phyloP scores from a whole-genome alignment of 208 protist species.

The Acanthamoeba divionensis region DNA sequence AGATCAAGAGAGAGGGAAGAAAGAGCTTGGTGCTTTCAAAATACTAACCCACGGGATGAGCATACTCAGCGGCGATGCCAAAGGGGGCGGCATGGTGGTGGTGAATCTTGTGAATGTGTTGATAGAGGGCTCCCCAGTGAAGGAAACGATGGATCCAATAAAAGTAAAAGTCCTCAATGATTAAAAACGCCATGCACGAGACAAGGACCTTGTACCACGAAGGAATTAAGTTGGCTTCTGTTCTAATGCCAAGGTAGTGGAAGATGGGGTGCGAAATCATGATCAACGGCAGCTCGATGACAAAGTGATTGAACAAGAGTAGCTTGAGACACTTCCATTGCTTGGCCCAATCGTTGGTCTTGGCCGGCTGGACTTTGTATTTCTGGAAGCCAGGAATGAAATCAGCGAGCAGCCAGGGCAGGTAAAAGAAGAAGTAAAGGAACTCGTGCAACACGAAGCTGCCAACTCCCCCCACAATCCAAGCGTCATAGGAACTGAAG shows the following conservation, averaged over 20 bases:
- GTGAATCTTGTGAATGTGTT: conserved; percentile 71
- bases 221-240: neutral
- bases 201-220: neutral
- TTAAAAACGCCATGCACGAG: neutral
- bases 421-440: conserved; percentile 58
- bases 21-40: conserved; percentile 39
- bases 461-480: conserved; percentile 28
- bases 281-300: conserved; percentile 67
- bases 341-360: conserved; percentile 44
- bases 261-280: conserved; percentile 56
- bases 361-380: conserved; percentile 69
- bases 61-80: conserved; percentile 69
- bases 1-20: no score
- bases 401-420: conserved; percentile 63
- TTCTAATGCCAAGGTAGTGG: conserved; percentile 33
- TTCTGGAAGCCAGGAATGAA: conserved; percentile 60
- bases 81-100: conserved; percentile 67
- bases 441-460: conserved; percentile 63
- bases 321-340: conserved; percentile 53
- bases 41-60: conserved; percentile 57
- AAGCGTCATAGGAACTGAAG: neutral
- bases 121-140: conserved; percentile 60
- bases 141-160: conserved; percentile 66
- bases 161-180: conserved; percentile 72
- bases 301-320: conserved; percentile 60